Evolutionary conservation across 2,329 filamentous ascomycete genomes (phyloP), one percentile per base, ranked within the genome.

Genomic region (Penicillium digitatum): DNA sequence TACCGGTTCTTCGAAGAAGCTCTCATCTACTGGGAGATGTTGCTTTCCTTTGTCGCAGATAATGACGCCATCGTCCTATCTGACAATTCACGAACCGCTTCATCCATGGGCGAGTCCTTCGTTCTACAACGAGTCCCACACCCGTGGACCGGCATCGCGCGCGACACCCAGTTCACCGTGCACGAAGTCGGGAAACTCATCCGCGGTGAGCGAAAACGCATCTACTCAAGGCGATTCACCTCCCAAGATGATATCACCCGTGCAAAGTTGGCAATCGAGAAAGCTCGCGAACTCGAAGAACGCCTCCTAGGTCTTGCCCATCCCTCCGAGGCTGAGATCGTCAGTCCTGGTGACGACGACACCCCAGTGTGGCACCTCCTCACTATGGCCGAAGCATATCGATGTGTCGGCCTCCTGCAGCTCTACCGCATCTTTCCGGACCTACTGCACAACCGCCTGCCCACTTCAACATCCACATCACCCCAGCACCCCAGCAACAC

Each of bases 1-100:
- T 72, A 80, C 20, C 75, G 78, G 31, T 83, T 83, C 63, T 82
- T 82, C 58, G 76, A 82, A 56, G 79, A 82, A 62, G 79, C 79
- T 22, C 68, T 83, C 38, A 78, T 82, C 47, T 81, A 82, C 58
- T 83, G 81, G 81, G 81, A 83, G 60, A 83, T 83, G 81, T 72
- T 82, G 3, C 76, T 82, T 47, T 79, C 79, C 0, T 83, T 82
- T 59, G 78, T 83, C 24, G 63, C 70, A 18, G 78, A 75, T 55
- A 74, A 76, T 60, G 75, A 74, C 47, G 71, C 66, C 0, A 59
- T 69, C 27, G 58, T 67, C 6, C 42, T 67, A 11, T 68, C 69
- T 1, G 62, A 66, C 1, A 52, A 55, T 20, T 44, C 37, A 1
- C 45, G 39, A 18, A 18, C 57, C 11, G 47, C 61, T 16, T 56